These are phyloP conservation scores for Skeletonema marinoi DNA, from an alignment of 108 stramenopile species.

Conservation along the genomic window DNA sequence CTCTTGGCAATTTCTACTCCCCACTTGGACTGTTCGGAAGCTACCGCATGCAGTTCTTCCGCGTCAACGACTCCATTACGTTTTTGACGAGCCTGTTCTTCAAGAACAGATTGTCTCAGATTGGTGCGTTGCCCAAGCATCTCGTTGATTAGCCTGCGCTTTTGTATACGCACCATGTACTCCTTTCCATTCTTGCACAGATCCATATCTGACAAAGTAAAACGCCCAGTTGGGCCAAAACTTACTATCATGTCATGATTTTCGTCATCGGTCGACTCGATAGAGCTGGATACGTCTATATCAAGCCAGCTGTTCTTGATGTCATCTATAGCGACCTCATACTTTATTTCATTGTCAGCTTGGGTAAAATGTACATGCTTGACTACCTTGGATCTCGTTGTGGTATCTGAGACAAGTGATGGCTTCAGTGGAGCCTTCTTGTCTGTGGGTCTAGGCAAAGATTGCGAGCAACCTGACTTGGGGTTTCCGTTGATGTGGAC, in stretches of 20 bases:
- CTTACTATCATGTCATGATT: background rate
- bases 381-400: background rate
- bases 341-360: background rate
- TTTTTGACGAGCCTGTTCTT: background rate
- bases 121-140: background rate
- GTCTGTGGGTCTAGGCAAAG: too few relatives aligned
- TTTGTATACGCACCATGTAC: background rate
- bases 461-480: too few relatives aligned
- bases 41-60: background rate
- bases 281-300: background rate
- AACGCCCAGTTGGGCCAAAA: background rate
- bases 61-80: background rate
- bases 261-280: background rate
- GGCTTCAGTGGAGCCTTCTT: background rate
- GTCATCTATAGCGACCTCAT: background rate
- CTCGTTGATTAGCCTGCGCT: background rate
- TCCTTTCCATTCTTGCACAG: background rate
- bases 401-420: background rate
- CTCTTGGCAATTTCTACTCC: background rate
- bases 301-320: conserved; percentile 1
- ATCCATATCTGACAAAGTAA: background rate
- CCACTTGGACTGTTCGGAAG: background rate
- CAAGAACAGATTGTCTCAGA: background rate
- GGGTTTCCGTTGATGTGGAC: background rate
- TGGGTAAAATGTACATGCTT: background rate